Percentiles rank a stretch among this genome's conserved stretches.
Conservation (phyloP, 768 basidiomycete genomes). For the Imleria badia region DNA sequence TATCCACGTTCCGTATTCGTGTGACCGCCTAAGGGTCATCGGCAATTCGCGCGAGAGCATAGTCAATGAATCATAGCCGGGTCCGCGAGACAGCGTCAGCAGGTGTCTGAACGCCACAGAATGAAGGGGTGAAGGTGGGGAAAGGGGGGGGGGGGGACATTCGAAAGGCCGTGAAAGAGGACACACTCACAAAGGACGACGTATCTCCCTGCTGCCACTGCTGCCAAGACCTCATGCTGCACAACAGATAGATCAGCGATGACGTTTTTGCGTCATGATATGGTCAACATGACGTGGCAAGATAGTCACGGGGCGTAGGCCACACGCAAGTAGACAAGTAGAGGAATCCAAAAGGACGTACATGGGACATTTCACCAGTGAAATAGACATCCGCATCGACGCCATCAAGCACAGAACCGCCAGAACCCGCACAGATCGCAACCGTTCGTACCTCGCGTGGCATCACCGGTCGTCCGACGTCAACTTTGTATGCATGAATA, state of each 20-base stretch:
- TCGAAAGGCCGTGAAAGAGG: not conserved
- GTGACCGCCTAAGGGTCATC: conserved; percentile 65
- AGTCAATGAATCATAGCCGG: conserved; percentile 11
- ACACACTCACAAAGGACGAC: conserved; percentile 76
- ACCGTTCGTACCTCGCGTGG: conserved; percentile 51
- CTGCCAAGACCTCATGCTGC: conserved; percentile 86
- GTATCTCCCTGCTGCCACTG: conserved; percentile 70
- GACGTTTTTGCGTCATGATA: not conserved
- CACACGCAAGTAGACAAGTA: conserved; percentile 4
- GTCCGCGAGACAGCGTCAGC: conserved; percentile 13
- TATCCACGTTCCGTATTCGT: conserved; percentile 96
- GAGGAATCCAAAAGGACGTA: conserved; percentile 38
- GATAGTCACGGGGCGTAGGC: not conserved
- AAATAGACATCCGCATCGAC: conserved; percentile 82
- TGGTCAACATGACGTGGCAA: conserved; percentile 13
- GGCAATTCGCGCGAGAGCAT: conserved; percentile 15
- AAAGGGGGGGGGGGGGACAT: not conserved
- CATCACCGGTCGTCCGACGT: conserved; percentile 56
- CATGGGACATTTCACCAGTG: conserved; percentile 93
- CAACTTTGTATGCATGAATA: conserved; percentile 43
- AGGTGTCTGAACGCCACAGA: conserved; percentile 13
- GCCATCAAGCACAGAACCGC: conserved; percentile 71
- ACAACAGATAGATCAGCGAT: conserved; percentile 3
- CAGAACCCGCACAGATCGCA: conserved; percentile 91
- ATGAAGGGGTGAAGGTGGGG: not conserved